phyloP scores from a whole-genome alignment of 768 basidiomycete species.

The Boletus subparvulus region DNA sequence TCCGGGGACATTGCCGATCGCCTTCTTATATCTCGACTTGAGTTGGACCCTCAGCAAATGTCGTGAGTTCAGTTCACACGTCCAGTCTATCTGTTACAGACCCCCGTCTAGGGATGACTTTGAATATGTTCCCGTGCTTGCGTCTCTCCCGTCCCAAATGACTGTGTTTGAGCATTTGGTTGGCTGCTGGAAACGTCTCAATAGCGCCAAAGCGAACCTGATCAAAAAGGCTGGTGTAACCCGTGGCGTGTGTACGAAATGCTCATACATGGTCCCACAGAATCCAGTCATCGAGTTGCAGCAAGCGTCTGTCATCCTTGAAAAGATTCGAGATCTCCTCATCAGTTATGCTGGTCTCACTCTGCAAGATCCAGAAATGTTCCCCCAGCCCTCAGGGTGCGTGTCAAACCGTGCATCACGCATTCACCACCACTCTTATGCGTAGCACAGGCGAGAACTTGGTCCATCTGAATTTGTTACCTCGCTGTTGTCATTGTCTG shows the following conservation, averaged over 20 bases:
- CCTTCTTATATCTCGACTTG: constrained; percentile 80
- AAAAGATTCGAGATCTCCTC: constrained; percentile 77
- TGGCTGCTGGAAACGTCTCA: constrained; percentile 89
- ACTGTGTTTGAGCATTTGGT: constrained; percentile 89
- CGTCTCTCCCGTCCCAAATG: constrained; percentile 72
- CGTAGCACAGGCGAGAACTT: constrained; percentile 52
- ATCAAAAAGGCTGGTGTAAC: constrained; percentile 56
- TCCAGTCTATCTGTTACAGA: background rate
- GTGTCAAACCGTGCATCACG: constrained; percentile 20
- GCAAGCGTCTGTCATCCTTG: constrained; percentile 59
- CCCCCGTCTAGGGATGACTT: constrained; percentile 56
- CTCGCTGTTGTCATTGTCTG: constrained; percentile 72
- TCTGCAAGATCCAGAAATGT: constrained; percentile 92
- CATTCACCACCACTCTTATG: constrained; percentile 1
- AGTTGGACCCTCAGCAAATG: constrained; percentile 71
- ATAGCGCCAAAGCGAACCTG: constrained; percentile 50
- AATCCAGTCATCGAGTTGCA: constrained; percentile 56
- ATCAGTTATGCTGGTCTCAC: constrained; percentile 88
- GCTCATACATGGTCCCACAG: constrained; percentile 41
- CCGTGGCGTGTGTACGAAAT: constrained; percentile 18
- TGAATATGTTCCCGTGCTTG: constrained; percentile 71
- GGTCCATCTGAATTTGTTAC: constrained; percentile 82
- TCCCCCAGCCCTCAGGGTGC: constrained; percentile 82
- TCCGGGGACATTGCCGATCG: constrained; percentile 68
- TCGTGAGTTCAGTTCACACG: constrained; percentile 46